Evolutionary conservation across 306 rosid species (phyloP).

Genomic region (Carpinus fangiana): DNA sequence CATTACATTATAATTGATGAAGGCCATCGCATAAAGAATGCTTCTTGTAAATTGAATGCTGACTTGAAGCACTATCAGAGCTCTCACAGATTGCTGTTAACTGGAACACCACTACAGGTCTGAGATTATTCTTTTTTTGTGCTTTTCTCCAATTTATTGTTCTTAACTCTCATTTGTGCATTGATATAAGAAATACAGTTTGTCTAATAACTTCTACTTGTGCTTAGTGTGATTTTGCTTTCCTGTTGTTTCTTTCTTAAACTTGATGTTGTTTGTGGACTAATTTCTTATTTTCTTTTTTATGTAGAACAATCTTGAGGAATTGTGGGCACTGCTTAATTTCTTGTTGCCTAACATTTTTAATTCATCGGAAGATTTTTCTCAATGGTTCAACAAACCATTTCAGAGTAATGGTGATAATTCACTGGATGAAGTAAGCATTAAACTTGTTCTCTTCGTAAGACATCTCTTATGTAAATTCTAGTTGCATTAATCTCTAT

Average conservation of each 20-base stretch:
- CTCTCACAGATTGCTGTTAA: slow-evolving; percentile 92
- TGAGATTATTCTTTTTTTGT: slow-evolving; percentile 25
- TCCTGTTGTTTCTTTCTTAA: slow-evolving; percentile 9
- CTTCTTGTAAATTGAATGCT: slow-evolving; percentile 98
- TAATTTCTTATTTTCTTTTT: slow-evolving; percentile 26
- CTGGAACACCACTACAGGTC: slow-evolving; percentile 99
- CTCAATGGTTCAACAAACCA: slow-evolving; percentile 99
- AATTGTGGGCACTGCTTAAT: slow-evolving; percentile 95
- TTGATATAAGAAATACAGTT: slow-evolving; percentile 15
- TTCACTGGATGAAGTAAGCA: slow-evolving; percentile 82
- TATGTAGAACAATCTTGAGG: slow-evolving; percentile 96
- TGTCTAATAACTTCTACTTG: slow-evolving; percentile 16
- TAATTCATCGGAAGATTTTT: slow-evolving; percentile 94
- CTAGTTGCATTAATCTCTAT: slow-evolving; percentile 23
- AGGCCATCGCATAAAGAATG: slow-evolving; percentile 99
- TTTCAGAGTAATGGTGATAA: slow-evolving; percentile 92
- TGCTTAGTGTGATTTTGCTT: slow-evolving; percentile 5
- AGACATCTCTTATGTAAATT: slow-evolving; percentile 11
- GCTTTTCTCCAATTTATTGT: slow-evolving; percentile 12
- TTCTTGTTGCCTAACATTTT: slow-evolving; percentile 97
- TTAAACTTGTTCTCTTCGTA: slow-evolving; percentile 14
- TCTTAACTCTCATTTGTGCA: neutral
- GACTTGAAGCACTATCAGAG: slow-evolving; percentile 94
- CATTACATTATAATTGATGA: slow-evolving; percentile 96
- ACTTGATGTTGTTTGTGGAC: slow-evolving; percentile 22